A percentile compares a stretch with the other conserved stretches of the same genome.
These are phyloP conservation scores for Coemansia sp. DNA, from an alignment of 192 early-diverging fungal genomes.

Conservation along the genomic window DNA sequence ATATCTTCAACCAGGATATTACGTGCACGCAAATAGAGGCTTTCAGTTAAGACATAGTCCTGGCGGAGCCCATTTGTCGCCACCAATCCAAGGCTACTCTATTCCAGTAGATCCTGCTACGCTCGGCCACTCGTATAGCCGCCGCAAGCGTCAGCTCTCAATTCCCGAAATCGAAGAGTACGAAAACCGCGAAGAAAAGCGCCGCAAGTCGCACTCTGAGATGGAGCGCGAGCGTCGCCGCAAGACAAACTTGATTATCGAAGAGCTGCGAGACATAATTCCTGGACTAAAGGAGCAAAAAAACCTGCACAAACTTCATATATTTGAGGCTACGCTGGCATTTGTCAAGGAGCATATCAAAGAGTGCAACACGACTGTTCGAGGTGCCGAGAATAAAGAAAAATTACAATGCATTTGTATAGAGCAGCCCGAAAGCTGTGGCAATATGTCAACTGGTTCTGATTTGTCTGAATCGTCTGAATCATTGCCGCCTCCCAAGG, in stretches of 20 bases:
- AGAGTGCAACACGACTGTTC: not conserved
- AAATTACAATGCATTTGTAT: not conserved
- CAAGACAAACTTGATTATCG: conserved; percentile 80
- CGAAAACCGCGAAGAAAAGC: conserved; percentile 61
- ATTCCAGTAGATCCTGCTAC: not conserved
- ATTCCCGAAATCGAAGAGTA: not conserved
- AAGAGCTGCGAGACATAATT: conserved; percentile 71
- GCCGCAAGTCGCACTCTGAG: conserved; percentile 79
- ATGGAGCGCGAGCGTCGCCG: conserved; percentile 84
- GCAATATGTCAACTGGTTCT: not conserved
- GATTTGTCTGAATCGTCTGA: not conserved
- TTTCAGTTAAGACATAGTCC: not conserved
- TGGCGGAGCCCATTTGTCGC: not conserved
- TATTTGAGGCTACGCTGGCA: conserved; percentile 30
- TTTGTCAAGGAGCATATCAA: conserved; percentile 36
- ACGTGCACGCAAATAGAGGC: not conserved
- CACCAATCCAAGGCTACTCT: not conserved
- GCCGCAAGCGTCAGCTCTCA: not conserved
- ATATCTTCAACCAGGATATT: not conserved
- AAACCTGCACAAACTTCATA: conserved; percentile 40
- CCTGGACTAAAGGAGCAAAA: conserved; percentile 38
- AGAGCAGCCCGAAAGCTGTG: not conserved
- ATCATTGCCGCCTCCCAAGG: not conserved
- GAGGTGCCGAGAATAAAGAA: not conserved
- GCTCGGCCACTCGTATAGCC: not conserved